phyloP scores from a whole-genome alignment of 768 basidiomycete genomes.

The Cantharellus anzutake region DNA sequence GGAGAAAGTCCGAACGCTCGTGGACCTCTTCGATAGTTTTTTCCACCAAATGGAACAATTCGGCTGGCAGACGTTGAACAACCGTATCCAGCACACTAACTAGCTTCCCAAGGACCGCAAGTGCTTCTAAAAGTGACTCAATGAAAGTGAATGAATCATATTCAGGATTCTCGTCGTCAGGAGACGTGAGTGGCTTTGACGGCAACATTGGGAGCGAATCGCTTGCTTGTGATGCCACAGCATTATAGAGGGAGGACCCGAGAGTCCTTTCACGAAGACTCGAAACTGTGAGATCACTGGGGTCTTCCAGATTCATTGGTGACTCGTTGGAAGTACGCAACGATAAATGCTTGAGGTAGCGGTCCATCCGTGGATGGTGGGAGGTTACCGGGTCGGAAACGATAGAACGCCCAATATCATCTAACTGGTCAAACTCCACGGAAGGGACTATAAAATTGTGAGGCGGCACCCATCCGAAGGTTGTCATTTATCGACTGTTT shows the following conservation, averaged over 20 bases:
- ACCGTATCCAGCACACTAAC: conserved; percentile 69
- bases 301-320: conserved; percentile 39
- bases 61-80: conserved; percentile 60
- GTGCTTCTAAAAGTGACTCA: conserved; percentile 81
- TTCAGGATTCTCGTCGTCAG: conserved; percentile 45
- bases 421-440: conserved; percentile 36
- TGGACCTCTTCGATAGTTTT: conserved; percentile 77
- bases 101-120: conserved; percentile 77
- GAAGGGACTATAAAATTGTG: conserved; percentile 30
- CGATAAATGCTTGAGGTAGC: conserved; percentile 44
- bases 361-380: conserved; percentile 32
- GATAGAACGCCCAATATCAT: conserved; percentile 4
- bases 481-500: not conserved
- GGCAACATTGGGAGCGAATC: not conserved
- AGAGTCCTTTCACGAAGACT: no score
- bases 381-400: conserved; percentile 10
- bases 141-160: conserved; percentile 85
- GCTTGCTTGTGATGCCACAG: not conserved
- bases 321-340: conserved; percentile 54
- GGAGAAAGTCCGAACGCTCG: conserved; percentile 59
- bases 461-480: conserved; percentile 2
- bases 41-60: conserved; percentile 75
- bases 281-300: conserved; percentile 13
- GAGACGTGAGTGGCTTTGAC: conserved; percentile 5
- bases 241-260: not conserved